phyloP scores from a whole-genome alignment of 1,139 yeast species.

The Hanseniaspora sp. region DNA sequence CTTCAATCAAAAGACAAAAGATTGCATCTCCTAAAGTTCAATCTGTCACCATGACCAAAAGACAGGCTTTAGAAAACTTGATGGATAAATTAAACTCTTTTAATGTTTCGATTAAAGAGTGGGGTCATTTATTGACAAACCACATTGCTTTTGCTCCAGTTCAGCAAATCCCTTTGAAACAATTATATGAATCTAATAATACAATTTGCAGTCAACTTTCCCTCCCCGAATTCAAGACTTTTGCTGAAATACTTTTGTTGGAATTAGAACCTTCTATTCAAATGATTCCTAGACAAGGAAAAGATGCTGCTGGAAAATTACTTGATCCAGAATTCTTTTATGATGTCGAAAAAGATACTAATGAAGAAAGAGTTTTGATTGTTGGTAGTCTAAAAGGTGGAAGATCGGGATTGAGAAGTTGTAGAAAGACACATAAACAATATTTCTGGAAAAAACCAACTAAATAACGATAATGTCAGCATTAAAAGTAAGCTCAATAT shows the following conservation, averaged over 20 bases:
- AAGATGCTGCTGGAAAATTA: slow-evolving; percentile 93
- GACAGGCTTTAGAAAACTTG: slow-evolving; percentile 17
- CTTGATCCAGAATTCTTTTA: slow-evolving; percentile 89
- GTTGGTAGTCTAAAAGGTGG: slow-evolving; percentile 74
- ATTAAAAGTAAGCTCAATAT: not conserved
- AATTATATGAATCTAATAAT: slow-evolving; percentile 50
- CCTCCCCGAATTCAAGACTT: slow-evolving; percentile 16
- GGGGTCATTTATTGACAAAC: slow-evolving; percentile 59
- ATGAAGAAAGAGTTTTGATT: slow-evolving; percentile 52
- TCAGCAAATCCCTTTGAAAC: slow-evolving; percentile 71
- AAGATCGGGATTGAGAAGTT: slow-evolving; percentile 66
- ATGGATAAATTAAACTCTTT: slow-evolving; percentile 19
- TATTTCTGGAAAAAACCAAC: slow-evolving; percentile 73
- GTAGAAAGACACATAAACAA: slow-evolving; percentile 90
- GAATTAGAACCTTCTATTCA: slow-evolving; percentile 49
- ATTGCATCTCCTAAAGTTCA: slow-evolving; percentile 18
- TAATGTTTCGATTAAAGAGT: slow-evolving; percentile 38
- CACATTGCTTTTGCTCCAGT: slow-evolving; percentile 84
- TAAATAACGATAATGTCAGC: slow-evolving; percentile 17
- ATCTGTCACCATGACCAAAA: slow-evolving; percentile 20
- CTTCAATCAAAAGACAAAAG: slow-evolving; percentile 14
- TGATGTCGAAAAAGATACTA: slow-evolving; percentile 69
- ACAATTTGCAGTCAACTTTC: slow-evolving; percentile 33
- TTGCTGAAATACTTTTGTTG: slow-evolving; percentile 18
- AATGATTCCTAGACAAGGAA: slow-evolving; percentile 74